Evolutionary conservation across 495 filamentous ascomycete species (phyloP), one percentile per base, ranked within the genome.

Genomic region (Tuber brumale): DNA sequence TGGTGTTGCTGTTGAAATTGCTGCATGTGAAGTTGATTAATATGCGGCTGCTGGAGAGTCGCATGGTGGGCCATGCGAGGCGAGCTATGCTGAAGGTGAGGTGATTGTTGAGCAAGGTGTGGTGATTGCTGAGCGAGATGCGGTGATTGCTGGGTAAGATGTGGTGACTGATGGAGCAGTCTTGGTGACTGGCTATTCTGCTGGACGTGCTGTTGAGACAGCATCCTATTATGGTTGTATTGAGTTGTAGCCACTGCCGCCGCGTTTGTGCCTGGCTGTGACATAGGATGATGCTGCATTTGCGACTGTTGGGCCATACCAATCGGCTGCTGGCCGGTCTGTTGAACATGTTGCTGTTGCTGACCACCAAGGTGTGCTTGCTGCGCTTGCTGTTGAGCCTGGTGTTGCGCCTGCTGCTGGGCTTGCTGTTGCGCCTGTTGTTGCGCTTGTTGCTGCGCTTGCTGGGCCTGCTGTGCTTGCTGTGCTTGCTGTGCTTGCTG

Each of bases 321-420:
- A 5, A 77, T 72, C 21, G 77, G 80, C 31, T 75, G 73, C 51
- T 75, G 80, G 5, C 51, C 70, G 39, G 73, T 72, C 73, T 81
- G 80, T 35, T 79, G 79, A 16, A 66, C 45, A 46, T 81, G 79
- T 12, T 79, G 75, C 46, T 81, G 72, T 21, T 70, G 66, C 31
- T 80, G 78, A 19, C 74, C 66, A 45, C 76, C 46, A 21, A 41
- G 69, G 21, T 76, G 61, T 35, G 37, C 37, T 39, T 79, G 85
- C 57, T 79, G 75, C 27, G 81, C 81, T 51, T 84, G 82, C 27
- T 72, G 70, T 39, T 2, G n/a, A n/a, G n/a, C n/a, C n/a, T n/a
- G n/a, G 3, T 39, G 37, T 2, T 84, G 82, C 14, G 71, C 85
- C 12, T 87, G 85, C 71, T 86, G 85, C 7, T 81, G 81, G 6